These are phyloP conservation scores for Penicillium lagena DNA, from an alignment of 495 filamentous ascomycete genomes.

Conservation along the genomic window DNA sequence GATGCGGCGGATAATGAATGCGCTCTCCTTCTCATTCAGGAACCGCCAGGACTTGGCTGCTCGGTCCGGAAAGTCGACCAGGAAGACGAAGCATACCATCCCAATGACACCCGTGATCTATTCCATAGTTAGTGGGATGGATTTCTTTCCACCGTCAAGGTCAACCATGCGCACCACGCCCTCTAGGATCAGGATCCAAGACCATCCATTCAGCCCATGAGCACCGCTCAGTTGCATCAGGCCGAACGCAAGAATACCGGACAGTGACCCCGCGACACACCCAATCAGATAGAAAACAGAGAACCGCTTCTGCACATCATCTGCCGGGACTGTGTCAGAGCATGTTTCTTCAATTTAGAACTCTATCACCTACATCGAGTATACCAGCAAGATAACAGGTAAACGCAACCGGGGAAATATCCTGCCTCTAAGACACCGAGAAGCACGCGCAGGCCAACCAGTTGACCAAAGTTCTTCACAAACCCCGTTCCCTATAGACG, in stretches of 20 bases:
- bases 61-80: conserved; percentile 56
- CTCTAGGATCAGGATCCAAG: conserved; percentile 61
- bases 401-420: conserved; percentile 59
- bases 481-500: conserved; percentile 50
- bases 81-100: conserved; percentile 38
- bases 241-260: conserved; percentile 60
- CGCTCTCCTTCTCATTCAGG: conserved; percentile 40
- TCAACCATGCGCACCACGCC: conserved; percentile 27
- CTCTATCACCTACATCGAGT: conserved; percentile 38
- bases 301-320: conserved; percentile 59
- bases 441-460: conserved; percentile 50
- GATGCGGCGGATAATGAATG: conserved; percentile 53
- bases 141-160: too few species aligned
- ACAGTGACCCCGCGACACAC: conserved; percentile 52
- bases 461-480: conserved; percentile 36
- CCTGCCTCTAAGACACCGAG: conserved; percentile 59
- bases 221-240: conserved; percentile 52
- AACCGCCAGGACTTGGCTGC: conserved; percentile 48
- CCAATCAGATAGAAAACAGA: conserved; percentile 60
- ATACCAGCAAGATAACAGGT: conserved; percentile 60
- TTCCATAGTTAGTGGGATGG: conserved; percentile 1
- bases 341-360: neutral
- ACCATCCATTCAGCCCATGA: conserved; percentile 48
- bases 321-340: conserved; percentile 13
- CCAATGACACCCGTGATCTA: conserved; percentile 38